Evolutionary conservation across 2,329 filamentous ascomycete genomes (phyloP).

Genomic region (Fusarium subglutinans): DNA sequence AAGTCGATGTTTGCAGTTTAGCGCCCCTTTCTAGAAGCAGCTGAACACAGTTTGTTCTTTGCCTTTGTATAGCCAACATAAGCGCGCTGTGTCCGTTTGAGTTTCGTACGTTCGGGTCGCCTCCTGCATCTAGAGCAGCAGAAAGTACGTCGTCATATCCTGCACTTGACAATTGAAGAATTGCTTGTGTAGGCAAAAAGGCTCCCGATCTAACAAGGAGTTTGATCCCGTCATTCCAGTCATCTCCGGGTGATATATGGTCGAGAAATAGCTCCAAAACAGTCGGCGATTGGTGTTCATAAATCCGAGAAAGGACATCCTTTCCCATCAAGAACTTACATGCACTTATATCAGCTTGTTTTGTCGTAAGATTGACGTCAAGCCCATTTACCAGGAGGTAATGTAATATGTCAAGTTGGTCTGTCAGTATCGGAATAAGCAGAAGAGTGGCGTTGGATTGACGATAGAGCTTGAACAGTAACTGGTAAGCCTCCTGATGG

Average conservation of each 20-base stretch:
- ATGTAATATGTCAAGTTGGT: fast-evolving
- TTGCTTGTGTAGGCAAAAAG: fast-evolving
- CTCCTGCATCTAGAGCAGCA: fast-evolving
- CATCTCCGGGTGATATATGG: fast-evolving
- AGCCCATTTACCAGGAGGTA: neutral
- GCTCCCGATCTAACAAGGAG: fast-evolving
- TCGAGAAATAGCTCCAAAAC: neutral
- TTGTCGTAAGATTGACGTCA: fast-evolving
- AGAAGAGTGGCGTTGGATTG: neutral
- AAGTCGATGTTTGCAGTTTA: fast-evolving
- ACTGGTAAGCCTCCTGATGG: neutral
- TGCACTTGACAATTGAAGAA: fast-evolving
- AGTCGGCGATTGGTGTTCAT: neutral
- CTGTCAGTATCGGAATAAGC: neutral
- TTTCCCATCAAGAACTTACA: too few species aligned
- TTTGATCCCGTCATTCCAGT: fast-evolving
- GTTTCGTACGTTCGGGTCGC: fast-evolving
- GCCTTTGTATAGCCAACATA: fast-evolving
- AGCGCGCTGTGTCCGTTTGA: fast-evolving
- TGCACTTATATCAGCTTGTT: fast-evolving
- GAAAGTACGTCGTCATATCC: neutral
- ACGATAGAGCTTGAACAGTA: neutral
- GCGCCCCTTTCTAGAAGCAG: neutral
- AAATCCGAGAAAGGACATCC: too few species aligned
- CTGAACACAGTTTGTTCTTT: fast-evolving